Evolutionary conservation across 371 early-diverging fungal species (phyloP), one percentile per base, ranked within the genome.

Genomic region (Haplosporangium sp.): DNA sequence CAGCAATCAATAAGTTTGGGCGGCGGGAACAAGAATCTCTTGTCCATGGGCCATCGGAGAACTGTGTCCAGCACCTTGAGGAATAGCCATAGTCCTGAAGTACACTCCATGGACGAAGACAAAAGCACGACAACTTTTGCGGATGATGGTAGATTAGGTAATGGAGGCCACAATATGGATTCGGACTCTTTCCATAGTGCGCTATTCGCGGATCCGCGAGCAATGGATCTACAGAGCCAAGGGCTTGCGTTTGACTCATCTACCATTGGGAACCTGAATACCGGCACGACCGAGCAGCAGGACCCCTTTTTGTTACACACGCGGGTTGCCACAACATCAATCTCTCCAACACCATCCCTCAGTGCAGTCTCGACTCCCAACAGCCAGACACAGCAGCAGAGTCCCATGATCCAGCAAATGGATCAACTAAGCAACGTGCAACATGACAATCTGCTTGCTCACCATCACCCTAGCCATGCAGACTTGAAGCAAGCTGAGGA

Each of bases 401-500:
- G 62, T 36, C 73, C 58, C 4, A 11, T 73, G 58, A 54, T 42
- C 36, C 67, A 66, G 42, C 58, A 60, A 20, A 18, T 59, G 41
- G 38, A 56, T 40, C 20, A 12, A 6, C 0, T n/a, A 12, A 29
- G 37, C 54, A 54, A 54, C 4, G 12, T 11, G 54, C 12, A 6
- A 9, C 18, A 65, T 41, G 63, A 18, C 29, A 64, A 51, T 21
- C 13, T 11, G 3, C 45, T 45, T 11, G 16, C 45, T 11, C 11
- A 45, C 45, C 16, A 1, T 11, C 11, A 45, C 45, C n/a, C 46
- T 46, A n/a, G 16, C 5, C 46, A 46, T 0, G 56, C 68, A 2
- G 68, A 74, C 9, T 61, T 68, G 12, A 59, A 60, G 29, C 69
- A 62, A 36, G 75, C 40, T 2, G 69, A 74, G 46, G 66, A 74